These are phyloP conservation scores for Dactylellina cionopaga DNA, from an alignment of 2,329 filamentous ascomycete genomes.

Conservation along the genomic window DNA sequence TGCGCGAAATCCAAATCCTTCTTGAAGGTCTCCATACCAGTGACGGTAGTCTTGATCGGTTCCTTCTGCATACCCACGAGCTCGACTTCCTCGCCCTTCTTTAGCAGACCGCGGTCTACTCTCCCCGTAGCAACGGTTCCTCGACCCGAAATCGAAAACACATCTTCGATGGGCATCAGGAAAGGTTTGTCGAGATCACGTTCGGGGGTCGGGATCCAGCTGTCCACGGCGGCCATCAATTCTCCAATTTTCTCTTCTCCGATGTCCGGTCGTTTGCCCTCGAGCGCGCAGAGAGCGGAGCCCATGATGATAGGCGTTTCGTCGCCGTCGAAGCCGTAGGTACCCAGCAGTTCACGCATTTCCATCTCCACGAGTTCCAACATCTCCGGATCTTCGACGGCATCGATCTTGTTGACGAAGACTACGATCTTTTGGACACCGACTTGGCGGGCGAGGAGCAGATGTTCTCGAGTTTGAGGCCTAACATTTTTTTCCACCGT, in stretches of 20 bases:
- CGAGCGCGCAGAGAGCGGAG: conserved; percentile 92
- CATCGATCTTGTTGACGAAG: conserved; percentile 99
- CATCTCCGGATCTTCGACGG: conserved; percentile 98
- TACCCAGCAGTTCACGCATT: conserved; percentile 94
- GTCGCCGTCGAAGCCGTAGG: conserved; percentile 97
- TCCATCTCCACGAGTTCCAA: conserved; percentile 99
- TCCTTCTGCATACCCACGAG: conserved; percentile 84
- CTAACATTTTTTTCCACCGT: conserved; percentile 58
- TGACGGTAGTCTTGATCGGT: conserved; percentile 97
- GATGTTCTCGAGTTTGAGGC: conserved; percentile 97
- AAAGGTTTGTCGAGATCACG: conserved; percentile 98
- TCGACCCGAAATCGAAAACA: conserved; percentile 89
- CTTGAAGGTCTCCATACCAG: conserved; percentile 99
- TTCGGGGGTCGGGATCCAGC: conserved; percentile 94
- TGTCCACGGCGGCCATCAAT: conserved; percentile 87
- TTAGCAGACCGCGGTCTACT: conserved; percentile 93
- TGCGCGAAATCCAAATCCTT: conserved; percentile 97
- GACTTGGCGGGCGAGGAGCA: conserved; percentile 96
- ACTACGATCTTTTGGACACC: conserved; percentile 98
- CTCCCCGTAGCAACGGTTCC: conserved; percentile 96
- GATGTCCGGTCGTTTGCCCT: conserved; percentile 86
- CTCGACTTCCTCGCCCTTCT: conserved; percentile 94
- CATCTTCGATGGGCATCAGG: conserved; percentile 97
- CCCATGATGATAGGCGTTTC: conserved; percentile 97
- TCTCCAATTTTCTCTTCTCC: conserved; percentile 88